phyloP scores from a whole-genome alignment of 2,329 filamentous ascomycete genomes.

The Orbilia quercus region DNA sequence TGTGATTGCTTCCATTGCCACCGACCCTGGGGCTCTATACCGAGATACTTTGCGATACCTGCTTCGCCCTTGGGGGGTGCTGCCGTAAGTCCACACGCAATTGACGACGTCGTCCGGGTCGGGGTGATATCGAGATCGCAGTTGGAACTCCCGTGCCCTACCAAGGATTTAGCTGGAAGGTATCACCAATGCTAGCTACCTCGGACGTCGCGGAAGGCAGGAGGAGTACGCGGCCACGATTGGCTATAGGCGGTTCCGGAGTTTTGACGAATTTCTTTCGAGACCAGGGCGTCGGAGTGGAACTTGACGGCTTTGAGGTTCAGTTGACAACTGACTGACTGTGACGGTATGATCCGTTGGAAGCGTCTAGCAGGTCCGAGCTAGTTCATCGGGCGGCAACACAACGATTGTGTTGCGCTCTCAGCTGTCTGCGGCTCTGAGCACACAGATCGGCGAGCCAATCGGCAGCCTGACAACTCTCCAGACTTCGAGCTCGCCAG shows the following conservation, averaged over 20 bases:
- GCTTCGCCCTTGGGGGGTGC: no score
- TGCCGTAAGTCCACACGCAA: conserved; percentile 2
- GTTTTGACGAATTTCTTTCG: not conserved
- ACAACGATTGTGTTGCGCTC: conserved; percentile 32
- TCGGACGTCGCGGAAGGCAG: conserved; percentile 41
- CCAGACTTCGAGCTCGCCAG: conserved; percentile 2
- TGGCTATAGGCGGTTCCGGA: conserved; percentile 14
- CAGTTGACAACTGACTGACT: conserved; percentile 4
- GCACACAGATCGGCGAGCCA: conserved; percentile 13
- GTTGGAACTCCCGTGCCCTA: conserved; percentile 6
- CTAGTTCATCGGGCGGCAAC: conserved; percentile 21
- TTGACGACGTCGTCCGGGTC: not conserved
- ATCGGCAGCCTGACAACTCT: conserved; percentile 24
- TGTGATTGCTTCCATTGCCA: conserved; percentile 64
- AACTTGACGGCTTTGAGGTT: conserved; percentile 4
- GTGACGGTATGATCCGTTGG: conserved; percentile 38
- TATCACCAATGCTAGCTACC: conserved; percentile 21
- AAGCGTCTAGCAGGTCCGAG: not conserved
- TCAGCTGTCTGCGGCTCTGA: conserved; percentile 14
- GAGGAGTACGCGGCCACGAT: conserved; percentile 24
- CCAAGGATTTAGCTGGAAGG: conserved; percentile 14
- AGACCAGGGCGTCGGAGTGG: no score
- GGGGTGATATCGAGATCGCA: not conserved
- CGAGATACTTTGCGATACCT: conserved; percentile 17
- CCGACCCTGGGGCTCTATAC: conserved; percentile 57